Evolutionary conservation across 2,329 filamentous ascomycete species (phyloP).

Genomic region (Sordariomycetes sp.): DNA sequence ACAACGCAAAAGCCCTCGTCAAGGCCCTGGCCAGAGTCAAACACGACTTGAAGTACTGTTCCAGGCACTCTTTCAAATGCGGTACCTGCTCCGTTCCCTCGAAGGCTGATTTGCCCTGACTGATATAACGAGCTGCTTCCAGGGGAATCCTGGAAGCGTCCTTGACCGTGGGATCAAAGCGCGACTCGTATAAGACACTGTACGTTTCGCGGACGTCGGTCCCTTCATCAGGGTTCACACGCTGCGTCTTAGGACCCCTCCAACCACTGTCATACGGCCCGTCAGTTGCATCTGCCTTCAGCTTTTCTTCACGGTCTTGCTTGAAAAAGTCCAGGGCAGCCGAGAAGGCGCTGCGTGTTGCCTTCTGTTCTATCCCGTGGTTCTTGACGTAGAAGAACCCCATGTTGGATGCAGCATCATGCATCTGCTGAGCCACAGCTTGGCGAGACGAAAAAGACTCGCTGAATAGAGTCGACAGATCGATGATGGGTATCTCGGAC

Average conservation of each 20-base stretch:
- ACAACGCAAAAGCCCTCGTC: slow-evolving; percentile 43
- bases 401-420: slow-evolving; percentile 34
- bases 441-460: slow-evolving; percentile 22
- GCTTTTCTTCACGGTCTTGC: slow-evolving; percentile 33
- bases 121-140: slow-evolving; percentile 29
- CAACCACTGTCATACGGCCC: slow-evolving; percentile 40
- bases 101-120: slow-evolving; percentile 43
- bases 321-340: slow-evolving; percentile 36
- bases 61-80: slow-evolving; percentile 34
- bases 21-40: slow-evolving; percentile 41
- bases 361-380: slow-evolving; percentile 30
- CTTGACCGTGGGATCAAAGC: slow-evolving; percentile 37
- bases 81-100: slow-evolving; percentile 36
- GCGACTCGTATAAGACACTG: slow-evolving; percentile 41
- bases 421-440: slow-evolving; percentile 29
- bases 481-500: slow-evolving; percentile 44
- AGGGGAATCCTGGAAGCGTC: slow-evolving; percentile 28
- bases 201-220: slow-evolving; percentile 42
- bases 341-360: slow-evolving; percentile 17
- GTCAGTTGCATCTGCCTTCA: slow-evolving; percentile 20
- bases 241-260: slow-evolving; percentile 26
- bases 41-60: slow-evolving; percentile 37
- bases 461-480: slow-evolving; percentile 32
- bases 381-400: slow-evolving; percentile 49
- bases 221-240: slow-evolving; percentile 39